These are phyloP conservation scores for Lenzites betulinus DNA, from an alignment of 768 basidiomycete genomes.

Conservation along the genomic window DNA sequence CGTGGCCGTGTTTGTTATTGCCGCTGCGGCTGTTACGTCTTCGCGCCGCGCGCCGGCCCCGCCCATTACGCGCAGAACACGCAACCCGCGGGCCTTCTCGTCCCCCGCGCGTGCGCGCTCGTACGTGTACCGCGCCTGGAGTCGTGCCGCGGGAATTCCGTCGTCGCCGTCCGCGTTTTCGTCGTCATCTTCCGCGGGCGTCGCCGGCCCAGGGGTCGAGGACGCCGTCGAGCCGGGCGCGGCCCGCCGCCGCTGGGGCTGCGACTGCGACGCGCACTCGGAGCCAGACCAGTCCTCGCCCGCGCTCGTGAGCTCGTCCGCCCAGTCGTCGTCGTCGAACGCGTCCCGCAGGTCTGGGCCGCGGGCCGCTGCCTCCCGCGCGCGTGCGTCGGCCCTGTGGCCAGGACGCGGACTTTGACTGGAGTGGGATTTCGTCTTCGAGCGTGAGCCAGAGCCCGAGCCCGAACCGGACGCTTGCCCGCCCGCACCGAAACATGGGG, in stretches of 20 bases:
- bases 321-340: slow-evolving; percentile 40
- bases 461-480: not conserved
- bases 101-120: no score
- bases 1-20: no score
- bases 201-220: slow-evolving; percentile 37
- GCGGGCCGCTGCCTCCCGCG: slow-evolving; percentile 8
- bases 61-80: not conserved
- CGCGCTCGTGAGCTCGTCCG: slow-evolving; percentile 48
- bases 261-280: not conserved
- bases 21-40: not conserved
- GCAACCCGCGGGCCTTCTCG: no score
- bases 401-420: not conserved
- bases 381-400: not conserved
- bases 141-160: no score
- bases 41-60: not conserved
- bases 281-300: slow-evolving; percentile 37
- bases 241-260: slow-evolving; percentile 27
- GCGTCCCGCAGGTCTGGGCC: slow-evolving; percentile 48
- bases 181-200: slow-evolving; percentile 26
- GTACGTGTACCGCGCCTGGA: no score
- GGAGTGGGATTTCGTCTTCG: no score
- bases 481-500: slow-evolving; percentile 9
- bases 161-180: slow-evolving; percentile 30
- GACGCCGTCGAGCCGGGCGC: slow-evolving; percentile 29
- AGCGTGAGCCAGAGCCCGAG: no score